These are phyloP conservation scores for Diplodia seriata DNA, from an alignment of 2,329 filamentous ascomycete genomes.

Conservation along the genomic window DNA sequence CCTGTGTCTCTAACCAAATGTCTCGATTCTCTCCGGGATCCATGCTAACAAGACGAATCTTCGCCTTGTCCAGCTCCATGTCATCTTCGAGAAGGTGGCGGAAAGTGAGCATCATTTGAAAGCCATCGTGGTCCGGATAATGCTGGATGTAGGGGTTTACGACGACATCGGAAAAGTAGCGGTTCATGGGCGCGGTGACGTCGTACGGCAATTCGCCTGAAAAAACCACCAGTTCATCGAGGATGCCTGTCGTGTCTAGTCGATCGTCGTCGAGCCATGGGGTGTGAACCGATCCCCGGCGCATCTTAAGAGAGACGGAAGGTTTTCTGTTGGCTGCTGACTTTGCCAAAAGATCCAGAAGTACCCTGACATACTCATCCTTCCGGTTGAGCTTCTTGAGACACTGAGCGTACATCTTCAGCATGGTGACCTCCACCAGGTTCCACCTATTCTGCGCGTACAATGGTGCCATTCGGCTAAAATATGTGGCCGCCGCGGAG, in stretches of 20 bases:
- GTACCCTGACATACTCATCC: slow-evolving; percentile 79
- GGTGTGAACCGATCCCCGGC: slow-evolving; percentile 9
- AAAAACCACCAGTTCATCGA: slow-evolving; percentile 55
- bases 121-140: slow-evolving; percentile 74
- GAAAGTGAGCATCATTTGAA: slow-evolving; percentile 72
- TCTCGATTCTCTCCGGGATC: slow-evolving; percentile 67
- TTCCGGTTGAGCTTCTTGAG: slow-evolving; percentile 76
- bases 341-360: slow-evolving; percentile 76
- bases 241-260: slow-evolving; percentile 47
- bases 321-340: slow-evolving; percentile 54
- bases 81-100: slow-evolving; percentile 75
- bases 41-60: slow-evolving; percentile 67
- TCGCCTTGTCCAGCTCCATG: slow-evolving; percentile 70
- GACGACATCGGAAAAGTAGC: slow-evolving; percentile 75
- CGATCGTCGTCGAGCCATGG: slow-evolving; percentile 50
- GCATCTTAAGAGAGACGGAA: slow-evolving; percentile 34
- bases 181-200: slow-evolving; percentile 70
- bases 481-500: slow-evolving; percentile 74
- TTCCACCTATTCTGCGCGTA: slow-evolving; percentile 82
- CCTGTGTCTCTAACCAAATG: slow-evolving; percentile 65
- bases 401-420: slow-evolving; percentile 85
- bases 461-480: slow-evolving; percentile 77
- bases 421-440: slow-evolving; percentile 78
- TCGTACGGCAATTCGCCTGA: slow-evolving; percentile 64
- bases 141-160: slow-evolving; percentile 74